phyloP scores from a whole-genome alignment of 2,329 filamentous ascomycete genomes.

The Proliferodiscus dingleyae region DNA sequence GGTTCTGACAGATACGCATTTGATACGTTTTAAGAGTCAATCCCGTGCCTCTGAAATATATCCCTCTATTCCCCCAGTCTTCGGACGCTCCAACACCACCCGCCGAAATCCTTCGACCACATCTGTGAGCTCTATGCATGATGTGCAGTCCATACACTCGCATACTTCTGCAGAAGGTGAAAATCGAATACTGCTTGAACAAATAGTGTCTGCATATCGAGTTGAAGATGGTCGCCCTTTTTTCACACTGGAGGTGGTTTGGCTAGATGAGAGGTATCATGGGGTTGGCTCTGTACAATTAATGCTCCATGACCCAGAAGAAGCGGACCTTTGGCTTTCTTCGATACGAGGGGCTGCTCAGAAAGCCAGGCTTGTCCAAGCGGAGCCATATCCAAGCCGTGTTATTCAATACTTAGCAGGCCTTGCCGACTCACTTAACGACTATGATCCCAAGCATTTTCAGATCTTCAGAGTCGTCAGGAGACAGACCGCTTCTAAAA shows the following conservation, averaged over 20 bases:
- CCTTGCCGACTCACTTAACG: conserved; percentile 58
- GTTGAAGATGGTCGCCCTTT: conserved; percentile 63
- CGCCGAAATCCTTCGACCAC: conserved; percentile 54
- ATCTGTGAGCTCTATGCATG: conserved; percentile 57
- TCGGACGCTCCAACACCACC: conserved; percentile 37
- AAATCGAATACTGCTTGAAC: conserved; percentile 52
- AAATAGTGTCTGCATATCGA: conserved; percentile 63
- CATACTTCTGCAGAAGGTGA: conserved; percentile 48
- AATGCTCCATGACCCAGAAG: conserved; percentile 58
- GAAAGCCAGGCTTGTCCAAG: conserved; percentile 46
- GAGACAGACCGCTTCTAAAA: conserved; percentile 50
- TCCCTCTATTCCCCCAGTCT: conserved; percentile 42
- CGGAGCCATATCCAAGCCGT: conserved; percentile 49
- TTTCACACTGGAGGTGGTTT: conserved; percentile 63
- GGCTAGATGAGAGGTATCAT: conserved; percentile 59
- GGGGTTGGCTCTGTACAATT: conserved; percentile 58
- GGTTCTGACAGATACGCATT: conserved; percentile 63
- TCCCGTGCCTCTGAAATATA: conserved; percentile 61
- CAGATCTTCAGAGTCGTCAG: conserved; percentile 66
- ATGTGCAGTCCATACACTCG: conserved; percentile 49
- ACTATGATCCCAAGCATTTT: conserved; percentile 64
- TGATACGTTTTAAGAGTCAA: conserved; percentile 65
- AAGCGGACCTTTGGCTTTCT: conserved; percentile 61
- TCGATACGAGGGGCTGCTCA: conserved; percentile 56
- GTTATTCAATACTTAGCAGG: conserved; percentile 59